phyloP scores from a whole-genome alignment of 257 asterid species.

The Apocynum venetum region DNA sequence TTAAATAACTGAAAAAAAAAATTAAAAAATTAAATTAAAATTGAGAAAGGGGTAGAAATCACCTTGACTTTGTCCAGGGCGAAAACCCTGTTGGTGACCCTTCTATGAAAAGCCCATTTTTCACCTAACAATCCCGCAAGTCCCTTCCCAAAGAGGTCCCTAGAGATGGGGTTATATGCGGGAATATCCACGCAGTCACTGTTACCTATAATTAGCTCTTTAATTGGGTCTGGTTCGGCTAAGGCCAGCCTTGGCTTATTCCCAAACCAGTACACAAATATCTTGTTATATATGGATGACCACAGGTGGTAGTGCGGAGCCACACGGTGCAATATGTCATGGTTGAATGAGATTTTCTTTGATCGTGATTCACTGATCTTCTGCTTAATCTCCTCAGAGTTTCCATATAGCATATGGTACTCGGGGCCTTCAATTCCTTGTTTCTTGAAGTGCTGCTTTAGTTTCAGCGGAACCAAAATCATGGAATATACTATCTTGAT shows the following conservation, averaged over 20 bases:
- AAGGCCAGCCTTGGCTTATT: constrained; percentile 38
- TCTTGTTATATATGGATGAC: constrained; percentile 45
- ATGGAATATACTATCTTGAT: background rate
- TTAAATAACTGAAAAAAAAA: too few relatives aligned
- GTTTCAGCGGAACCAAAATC: constrained; percentile 38
- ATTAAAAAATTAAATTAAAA: too few relatives aligned
- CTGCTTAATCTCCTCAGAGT: constrained; percentile 38
- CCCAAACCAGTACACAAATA: constrained; percentile 55
- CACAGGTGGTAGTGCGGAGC: constrained; percentile 47
- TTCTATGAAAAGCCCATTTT: constrained; percentile 59
- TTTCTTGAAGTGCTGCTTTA: constrained; percentile 35
- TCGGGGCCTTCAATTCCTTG: constrained; percentile 52
- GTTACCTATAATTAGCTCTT: constrained; percentile 36
- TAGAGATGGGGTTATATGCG: constrained; percentile 36
- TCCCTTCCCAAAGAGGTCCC: constrained; percentile 52
- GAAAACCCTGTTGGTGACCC: too few relatives aligned
- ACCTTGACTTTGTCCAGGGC: too few relatives aligned
- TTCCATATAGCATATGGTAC: constrained; percentile 50
- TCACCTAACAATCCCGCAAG: constrained; percentile 44
- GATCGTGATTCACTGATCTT: constrained; percentile 40
- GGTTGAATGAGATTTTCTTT: constrained; percentile 32
- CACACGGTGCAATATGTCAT: constrained; percentile 42
- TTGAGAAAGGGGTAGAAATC: too few relatives aligned
- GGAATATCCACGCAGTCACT: constrained; percentile 27
- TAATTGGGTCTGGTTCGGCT: constrained; percentile 45